Percentiles rank a stretch among this genome's conserved stretches.
Evolutionary conservation across 2,329 filamentous ascomycete species (phyloP).

Genomic region (Madurella mycetomatis): DNA sequence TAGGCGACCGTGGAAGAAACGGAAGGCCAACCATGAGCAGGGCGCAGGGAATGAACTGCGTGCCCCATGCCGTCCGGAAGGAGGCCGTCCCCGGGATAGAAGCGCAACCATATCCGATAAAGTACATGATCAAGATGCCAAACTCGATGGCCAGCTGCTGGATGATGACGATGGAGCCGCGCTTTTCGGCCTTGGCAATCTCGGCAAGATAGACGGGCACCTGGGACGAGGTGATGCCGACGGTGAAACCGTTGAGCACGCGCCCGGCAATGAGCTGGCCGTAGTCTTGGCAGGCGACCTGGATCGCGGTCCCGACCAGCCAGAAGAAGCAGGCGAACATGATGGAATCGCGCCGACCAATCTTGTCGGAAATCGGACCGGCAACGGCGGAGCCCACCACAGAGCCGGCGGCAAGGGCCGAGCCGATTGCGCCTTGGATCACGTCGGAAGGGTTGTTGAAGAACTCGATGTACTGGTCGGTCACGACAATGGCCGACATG

Average conservation of each 20-base stretch:
- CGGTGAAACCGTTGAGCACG: slow-evolving; percentile 60
- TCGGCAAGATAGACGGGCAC: slow-evolving; percentile 67
- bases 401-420: slow-evolving; percentile 49
- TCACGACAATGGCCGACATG: slow-evolving; percentile 54
- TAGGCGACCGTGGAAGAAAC: slow-evolving; percentile 58
- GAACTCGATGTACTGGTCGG: slow-evolving; percentile 47
- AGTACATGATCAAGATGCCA: slow-evolving; percentile 67
- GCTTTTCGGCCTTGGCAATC: slow-evolving; percentile 51
- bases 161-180: slow-evolving; percentile 63
- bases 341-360: slow-evolving; percentile 43
- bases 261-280: slow-evolving; percentile 51
- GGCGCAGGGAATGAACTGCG: slow-evolving; percentile 58
- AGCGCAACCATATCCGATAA: slow-evolving; percentile 60
- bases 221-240: slow-evolving; percentile 63
- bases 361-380: slow-evolving; percentile 45
- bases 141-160: slow-evolving; percentile 74
- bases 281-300: slow-evolving; percentile 55
- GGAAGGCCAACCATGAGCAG: slow-evolving; percentile 55
- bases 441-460: slow-evolving; percentile 45
- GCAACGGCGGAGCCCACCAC: slow-evolving; percentile 47
- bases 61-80: slow-evolving; percentile 61
- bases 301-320: slow-evolving; percentile 56
- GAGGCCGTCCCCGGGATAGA: slow-evolving; percentile 54
- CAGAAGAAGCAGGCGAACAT: slow-evolving; percentile 45
- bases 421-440: slow-evolving; percentile 49